These are phyloP conservation scores for Scalesia atractyloides DNA, from an alignment of 129 eudicot species.

Conservation along the genomic window DNA sequence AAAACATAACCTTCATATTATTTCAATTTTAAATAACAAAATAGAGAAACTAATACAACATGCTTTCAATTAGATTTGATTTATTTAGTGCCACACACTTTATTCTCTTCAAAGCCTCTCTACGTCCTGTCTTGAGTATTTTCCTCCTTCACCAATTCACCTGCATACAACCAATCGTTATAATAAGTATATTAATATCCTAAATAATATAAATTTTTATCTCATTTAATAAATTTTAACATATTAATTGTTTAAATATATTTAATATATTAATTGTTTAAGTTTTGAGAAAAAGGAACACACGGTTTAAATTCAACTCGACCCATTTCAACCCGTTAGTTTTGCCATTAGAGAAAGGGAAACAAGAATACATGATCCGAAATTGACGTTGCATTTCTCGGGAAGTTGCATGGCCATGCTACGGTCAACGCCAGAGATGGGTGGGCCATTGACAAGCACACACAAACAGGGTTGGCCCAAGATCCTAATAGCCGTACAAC, in stretches of 20 bases:
- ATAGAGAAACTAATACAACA: slow-evolving; percentile 36
- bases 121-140: slow-evolving; percentile 18
- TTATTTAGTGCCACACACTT: slow-evolving; percentile 33
- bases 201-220: not conserved
- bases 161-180: slow-evolving; percentile 26
- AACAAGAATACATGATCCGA: slow-evolving; percentile 69
- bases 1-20: slow-evolving; percentile 1
- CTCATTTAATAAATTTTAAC: not conserved
- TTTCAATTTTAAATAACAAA: slow-evolving; percentile 23
- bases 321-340: not conserved
- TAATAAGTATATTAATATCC: not conserved
- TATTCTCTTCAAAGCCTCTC: slow-evolving; percentile 29
- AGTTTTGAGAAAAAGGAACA: not conserved
- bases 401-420: slow-evolving; percentile 93
- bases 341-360: not conserved
- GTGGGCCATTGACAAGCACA: slow-evolving; percentile 95
- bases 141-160: slow-evolving; percentile 31
- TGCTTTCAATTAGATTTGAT: slow-evolving; percentile 15
- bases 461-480: slow-evolving; percentile 95
- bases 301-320: not conserved
- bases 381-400: slow-evolving; percentile 76
- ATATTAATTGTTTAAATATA: not conserved
- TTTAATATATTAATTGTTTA: not conserved
- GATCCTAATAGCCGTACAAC: slow-evolving; percentile 74
- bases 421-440: slow-evolving; percentile 92